Percentiles rank a stretch among this genome's conserved stretches.
Conservation (phyloP, 2,329 filamentous ascomycete species). For the Plenodomus biglobosus region DNA sequence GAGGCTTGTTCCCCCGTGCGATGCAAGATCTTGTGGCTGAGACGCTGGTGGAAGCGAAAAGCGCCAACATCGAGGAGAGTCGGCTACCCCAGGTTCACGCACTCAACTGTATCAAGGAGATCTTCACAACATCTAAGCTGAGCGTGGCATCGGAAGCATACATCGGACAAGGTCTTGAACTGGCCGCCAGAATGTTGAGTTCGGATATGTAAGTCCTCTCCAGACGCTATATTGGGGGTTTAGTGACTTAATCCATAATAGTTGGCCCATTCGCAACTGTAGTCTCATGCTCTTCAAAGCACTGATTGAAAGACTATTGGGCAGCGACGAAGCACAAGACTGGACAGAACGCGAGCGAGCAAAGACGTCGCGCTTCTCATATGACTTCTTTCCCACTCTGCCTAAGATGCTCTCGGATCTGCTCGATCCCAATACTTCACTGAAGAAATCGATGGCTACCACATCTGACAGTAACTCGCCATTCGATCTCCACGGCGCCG, state of each 20-base stretch:
- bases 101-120: constrained; percentile 88
- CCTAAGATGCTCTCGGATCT: constrained; percentile 65
- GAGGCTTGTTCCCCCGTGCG: constrained; percentile 62
- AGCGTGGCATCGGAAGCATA: constrained; percentile 72
- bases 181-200: constrained; percentile 78
- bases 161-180: constrained; percentile 70
- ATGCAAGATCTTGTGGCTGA: constrained; percentile 65
- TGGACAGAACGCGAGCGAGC: constrained; percentile 54
- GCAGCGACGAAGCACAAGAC: constrained; percentile 66
- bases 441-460: constrained; percentile 28
- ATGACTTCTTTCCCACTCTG: constrained; percentile 67
- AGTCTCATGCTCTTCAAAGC: constrained; percentile 86
- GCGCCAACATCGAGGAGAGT: constrained; percentile 57
- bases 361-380: constrained; percentile 62
- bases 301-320: constrained; percentile 76
- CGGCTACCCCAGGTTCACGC: constrained; percentile 89
- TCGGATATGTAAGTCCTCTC: constrained; percentile 68
- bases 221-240: too few relatives aligned
- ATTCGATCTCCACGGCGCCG: constrained; percentile 47
- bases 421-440: constrained; percentile 46
- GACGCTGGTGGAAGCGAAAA: constrained; percentile 56
- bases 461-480: constrained; percentile 26
- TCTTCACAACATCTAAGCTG: constrained; percentile 81
- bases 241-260: too few relatives aligned
- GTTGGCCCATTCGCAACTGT: constrained; percentile 94